These are phyloP conservation scores for Xylariaceae sp. DNA, from an alignment of 2,329 filamentous ascomycete genomes.

Conservation along the genomic window DNA sequence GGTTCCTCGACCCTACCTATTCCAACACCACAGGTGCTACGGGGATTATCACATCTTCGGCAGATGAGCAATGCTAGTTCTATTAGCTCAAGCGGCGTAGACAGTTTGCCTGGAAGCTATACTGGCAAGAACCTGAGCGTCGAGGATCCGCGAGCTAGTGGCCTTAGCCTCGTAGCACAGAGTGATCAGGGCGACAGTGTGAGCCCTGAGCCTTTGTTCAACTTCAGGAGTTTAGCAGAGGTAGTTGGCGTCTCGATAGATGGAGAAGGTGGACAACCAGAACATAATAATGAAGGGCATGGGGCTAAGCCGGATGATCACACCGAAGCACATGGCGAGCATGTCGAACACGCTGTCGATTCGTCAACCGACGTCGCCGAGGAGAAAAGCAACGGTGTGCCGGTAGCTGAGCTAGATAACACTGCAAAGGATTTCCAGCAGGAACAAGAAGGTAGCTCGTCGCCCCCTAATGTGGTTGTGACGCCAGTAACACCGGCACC, in stretches of 20 bases:
- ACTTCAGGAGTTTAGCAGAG: constrained; percentile 85
- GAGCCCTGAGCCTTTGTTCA: constrained; percentile 81
- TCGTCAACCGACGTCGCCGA: constrained; percentile 15
- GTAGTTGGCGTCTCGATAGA: constrained; percentile 75
- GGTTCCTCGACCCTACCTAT: constrained; percentile 51
- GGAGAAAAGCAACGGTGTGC: constrained; percentile 17
- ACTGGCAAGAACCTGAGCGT: constrained; percentile 45
- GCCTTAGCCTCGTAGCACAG: constrained; percentile 55
- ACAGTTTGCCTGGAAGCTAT: constrained; percentile 66
- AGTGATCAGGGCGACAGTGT: constrained; percentile 57
- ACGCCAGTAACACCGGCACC: constrained; percentile 56
- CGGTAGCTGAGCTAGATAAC: constrained; percentile 36
- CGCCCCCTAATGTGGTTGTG: constrained; percentile 53
- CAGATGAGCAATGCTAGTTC: constrained; percentile 90
- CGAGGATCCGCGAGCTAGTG: constrained; percentile 60
- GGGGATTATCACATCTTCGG: constrained; percentile 73
- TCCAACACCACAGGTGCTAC: constrained; percentile 54
- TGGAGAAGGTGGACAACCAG: constrained; percentile 39
- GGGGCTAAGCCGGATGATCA: constrained; percentile 44
- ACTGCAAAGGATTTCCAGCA: constrained; percentile 14
- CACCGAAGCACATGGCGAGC: constrained; percentile 41
- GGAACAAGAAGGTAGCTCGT: constrained; percentile 25
- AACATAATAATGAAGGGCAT: constrained; percentile 27
- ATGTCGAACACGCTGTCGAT: constrained; percentile 41
- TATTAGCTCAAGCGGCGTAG: constrained; percentile 75